Conservation (phyloP, 306 rosid species). For the Myrica gale region DNA sequence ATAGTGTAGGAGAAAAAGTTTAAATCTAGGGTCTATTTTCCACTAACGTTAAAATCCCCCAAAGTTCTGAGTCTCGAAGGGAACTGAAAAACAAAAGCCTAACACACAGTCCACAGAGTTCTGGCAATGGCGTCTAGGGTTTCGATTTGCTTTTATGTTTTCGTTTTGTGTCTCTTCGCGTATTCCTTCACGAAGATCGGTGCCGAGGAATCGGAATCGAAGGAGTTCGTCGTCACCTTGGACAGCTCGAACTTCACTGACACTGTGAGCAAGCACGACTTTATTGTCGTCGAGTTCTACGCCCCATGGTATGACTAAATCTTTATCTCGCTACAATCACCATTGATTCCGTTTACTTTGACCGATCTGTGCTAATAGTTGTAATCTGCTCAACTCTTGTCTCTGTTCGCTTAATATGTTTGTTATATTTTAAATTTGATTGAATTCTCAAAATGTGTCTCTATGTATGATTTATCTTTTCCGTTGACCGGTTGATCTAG, state of each 20-base stretch:
- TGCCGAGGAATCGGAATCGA: conserved; percentile 54
- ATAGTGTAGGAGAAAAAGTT: too few species aligned
- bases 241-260: conserved; percentile 81
- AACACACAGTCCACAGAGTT: not conserved
- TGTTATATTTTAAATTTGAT: not conserved
- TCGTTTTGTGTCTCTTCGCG: conserved; percentile 32
- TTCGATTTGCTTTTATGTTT: conserved; percentile 29
- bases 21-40: too few species aligned
- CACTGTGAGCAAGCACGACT: conserved; percentile 63
- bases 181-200: conserved; percentile 33
- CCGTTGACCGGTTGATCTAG: not conserved
- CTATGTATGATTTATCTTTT: conserved; percentile 24
- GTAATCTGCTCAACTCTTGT: conserved; percentile 9
- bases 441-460: conserved; percentile 8
- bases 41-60: conserved; percentile 17
- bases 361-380: not conserved
- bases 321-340: not conserved
- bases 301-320: conserved; percentile 64
- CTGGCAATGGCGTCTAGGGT: conserved; percentile 52
- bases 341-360: not conserved
- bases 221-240: conserved; percentile 82
- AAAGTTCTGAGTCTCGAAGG: not conserved
- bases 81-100: not conserved
- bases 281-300: conserved; percentile 91
- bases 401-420: not conserved